These are phyloP conservation scores for Leucocoprinus sp. DNA, from an alignment of 768 basidiomycete species.

Conservation along the genomic window DNA sequence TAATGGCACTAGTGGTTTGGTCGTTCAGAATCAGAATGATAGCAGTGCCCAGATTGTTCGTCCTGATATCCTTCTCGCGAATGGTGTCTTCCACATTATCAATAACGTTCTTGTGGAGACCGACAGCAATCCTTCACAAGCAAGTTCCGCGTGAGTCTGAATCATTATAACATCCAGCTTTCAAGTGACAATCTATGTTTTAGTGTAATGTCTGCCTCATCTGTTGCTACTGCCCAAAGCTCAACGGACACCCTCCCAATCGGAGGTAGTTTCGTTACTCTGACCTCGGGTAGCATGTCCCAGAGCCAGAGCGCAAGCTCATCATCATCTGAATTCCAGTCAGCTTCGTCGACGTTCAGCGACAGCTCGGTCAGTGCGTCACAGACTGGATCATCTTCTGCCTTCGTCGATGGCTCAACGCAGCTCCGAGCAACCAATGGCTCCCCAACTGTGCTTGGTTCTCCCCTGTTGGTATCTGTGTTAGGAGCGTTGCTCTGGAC, in stretches of 20 bases:
- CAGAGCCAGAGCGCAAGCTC: slow-evolving; percentile 5
- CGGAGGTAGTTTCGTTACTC: slow-evolving; percentile 15
- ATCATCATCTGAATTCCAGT: slow-evolving; percentile 8
- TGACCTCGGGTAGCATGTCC: not conserved
- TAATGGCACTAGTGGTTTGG: slow-evolving; percentile 49
- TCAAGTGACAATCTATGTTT: not conserved
- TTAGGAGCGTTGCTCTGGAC: not conserved
- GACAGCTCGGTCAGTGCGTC: not conserved
- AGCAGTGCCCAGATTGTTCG: slow-evolving; percentile 37
- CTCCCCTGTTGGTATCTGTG: not conserved
- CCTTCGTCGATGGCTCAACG: not conserved
- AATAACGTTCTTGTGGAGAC: slow-evolving; percentile 44
- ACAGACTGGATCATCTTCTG: slow-evolving; percentile 7
- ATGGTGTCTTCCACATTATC: slow-evolving; percentile 65
- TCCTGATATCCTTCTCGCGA: slow-evolving; percentile 50
- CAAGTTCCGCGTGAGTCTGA: slow-evolving; percentile 45
- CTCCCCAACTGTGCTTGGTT: not conserved
- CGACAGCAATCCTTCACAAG: slow-evolving; percentile 31
- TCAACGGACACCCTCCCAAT: slow-evolving; percentile 35
- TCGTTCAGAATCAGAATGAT: slow-evolving; percentile 31
- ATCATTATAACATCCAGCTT: too few species aligned
- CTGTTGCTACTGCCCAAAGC: slow-evolving; percentile 28
- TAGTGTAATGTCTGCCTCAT: slow-evolving; percentile 39
- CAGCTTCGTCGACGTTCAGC: too few species aligned
- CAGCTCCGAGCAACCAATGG: not conserved